A percentile compares a stretch with the other conserved stretches of the same genome.
phyloP scores from a whole-genome alignment of 2,329 filamentous ascomycete genomes.

The Alternaria dauci region DNA sequence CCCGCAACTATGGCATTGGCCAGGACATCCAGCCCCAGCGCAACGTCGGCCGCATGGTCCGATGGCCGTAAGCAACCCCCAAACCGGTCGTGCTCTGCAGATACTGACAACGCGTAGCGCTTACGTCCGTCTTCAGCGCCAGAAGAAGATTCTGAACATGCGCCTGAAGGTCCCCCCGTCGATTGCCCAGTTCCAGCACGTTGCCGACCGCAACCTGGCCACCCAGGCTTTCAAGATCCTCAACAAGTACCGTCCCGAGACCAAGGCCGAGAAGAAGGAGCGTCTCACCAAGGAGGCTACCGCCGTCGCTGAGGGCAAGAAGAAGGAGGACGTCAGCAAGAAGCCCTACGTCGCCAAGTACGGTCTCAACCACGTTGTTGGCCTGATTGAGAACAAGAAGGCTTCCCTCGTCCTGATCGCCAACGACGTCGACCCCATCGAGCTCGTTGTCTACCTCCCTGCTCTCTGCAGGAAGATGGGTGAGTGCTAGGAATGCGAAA shows the following conservation, averaged over 20 bases:
- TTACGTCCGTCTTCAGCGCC: constrained; percentile 96
- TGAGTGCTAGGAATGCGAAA: background rate
- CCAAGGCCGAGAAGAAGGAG: constrained; percentile 99
- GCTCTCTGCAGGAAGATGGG: constrained; percentile 99
- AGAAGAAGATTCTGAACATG: constrained; percentile 95
- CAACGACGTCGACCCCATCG: constrained; percentile 99
- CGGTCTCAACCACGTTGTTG: constrained; percentile 94
- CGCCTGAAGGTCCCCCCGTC: constrained; percentile 98
- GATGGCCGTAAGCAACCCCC: constrained; percentile 60
- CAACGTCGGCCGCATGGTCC: constrained; percentile 85
- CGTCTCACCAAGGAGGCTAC: constrained; percentile 97
- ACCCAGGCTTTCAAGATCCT: constrained; percentile 98
- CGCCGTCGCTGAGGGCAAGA: constrained; percentile 98
- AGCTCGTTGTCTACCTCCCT: constrained; percentile 98
- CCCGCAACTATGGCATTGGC: constrained; percentile 97
- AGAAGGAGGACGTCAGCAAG: constrained; percentile 99
- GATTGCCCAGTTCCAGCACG: constrained; percentile 96
- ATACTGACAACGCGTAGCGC: background rate
- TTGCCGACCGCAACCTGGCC: constrained; percentile 74
- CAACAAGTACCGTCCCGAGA: constrained; percentile 99
- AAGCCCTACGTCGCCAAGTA: constrained; percentile 99
- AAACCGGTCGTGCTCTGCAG: background rate
- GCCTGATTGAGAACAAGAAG: constrained; percentile 86
- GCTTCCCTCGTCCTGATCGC: constrained; percentile 96
- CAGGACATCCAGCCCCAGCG: constrained; percentile 83